phyloP scores from a whole-genome alignment of 2,329 filamentous ascomycete genomes.

The Ascochyta rabiei region DNA sequence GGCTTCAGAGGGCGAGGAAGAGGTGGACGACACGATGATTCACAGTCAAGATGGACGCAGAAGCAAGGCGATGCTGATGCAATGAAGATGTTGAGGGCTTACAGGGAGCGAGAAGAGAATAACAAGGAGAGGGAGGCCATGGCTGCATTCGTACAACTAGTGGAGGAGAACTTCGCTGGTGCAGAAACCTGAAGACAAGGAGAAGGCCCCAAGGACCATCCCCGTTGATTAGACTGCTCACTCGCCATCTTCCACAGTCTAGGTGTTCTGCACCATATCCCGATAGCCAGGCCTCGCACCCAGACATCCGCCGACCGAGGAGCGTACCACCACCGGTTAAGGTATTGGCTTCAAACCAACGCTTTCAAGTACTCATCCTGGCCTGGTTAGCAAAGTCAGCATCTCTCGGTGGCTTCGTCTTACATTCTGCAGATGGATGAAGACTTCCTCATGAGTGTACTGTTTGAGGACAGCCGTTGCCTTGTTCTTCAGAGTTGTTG shows the following conservation, averaged over 20 bases:
- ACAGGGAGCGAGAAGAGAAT: slow-evolving; percentile 35
- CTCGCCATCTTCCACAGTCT: background rate
- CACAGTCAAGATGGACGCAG: slow-evolving; percentile 31
- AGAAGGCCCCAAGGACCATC: background rate
- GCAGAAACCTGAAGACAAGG: slow-evolving; percentile 7
- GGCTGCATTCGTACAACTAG: slow-evolving; percentile 47
- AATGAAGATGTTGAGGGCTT: slow-evolving; percentile 34
- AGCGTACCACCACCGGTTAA: background rate
- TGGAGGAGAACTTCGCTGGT: slow-evolving; percentile 33
- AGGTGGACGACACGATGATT: slow-evolving; percentile 18
- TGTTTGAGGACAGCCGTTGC: background rate
- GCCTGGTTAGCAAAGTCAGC: background rate
- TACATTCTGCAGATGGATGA: background rate
- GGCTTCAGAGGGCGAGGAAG: slow-evolving; percentile 24
- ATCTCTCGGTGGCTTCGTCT: background rate
- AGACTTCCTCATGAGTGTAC: background rate
- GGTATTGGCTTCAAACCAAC: background rate
- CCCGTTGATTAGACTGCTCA: background rate
- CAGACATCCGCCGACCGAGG: background rate
- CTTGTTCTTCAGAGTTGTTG: background rate
- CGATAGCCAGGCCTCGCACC: background rate
- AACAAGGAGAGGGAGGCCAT: slow-evolving; percentile 47
- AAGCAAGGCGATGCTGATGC: slow-evolving; percentile 42
- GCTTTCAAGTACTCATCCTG: background rate
- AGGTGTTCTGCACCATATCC: background rate